Percentiles rank a stretch among this genome's conserved stretches.
phyloP scores from a whole-genome alignment of 164 flowering plant species.

The Chimonanthus praecox region DNA sequence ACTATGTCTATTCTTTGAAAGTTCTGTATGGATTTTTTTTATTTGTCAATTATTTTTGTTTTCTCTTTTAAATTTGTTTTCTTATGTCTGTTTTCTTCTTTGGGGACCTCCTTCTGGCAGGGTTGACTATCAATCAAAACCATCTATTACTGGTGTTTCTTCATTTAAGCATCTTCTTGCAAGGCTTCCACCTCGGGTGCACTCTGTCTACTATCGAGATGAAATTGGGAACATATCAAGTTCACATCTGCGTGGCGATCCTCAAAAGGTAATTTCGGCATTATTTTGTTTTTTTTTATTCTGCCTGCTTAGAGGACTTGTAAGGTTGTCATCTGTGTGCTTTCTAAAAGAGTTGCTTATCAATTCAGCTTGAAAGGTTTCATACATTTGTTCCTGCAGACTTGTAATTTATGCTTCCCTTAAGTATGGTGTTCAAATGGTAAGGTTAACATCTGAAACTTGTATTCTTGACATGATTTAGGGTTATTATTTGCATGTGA shows the following conservation, averaged over 20 bases:
- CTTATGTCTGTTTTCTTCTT: background rate
- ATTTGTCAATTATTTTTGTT: background rate
- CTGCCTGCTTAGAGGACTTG: background rate
- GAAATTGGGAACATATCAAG: conserved; percentile 91
- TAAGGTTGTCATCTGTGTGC: background rate
- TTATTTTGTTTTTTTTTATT: background rate
- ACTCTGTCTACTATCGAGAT: conserved; percentile 95
- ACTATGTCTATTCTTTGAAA: background rate
- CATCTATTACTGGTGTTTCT: conserved; percentile 55
- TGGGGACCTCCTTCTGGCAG: conserved; percentile 37
- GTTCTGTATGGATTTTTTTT: background rate
- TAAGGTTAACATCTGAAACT: background rate
- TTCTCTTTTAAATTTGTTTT: background rate
- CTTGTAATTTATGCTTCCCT: no score
- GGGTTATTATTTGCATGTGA: background rate
- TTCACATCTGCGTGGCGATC: conserved; percentile 64
- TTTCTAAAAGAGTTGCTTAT: background rate
- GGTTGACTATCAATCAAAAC: conserved; percentile 84
- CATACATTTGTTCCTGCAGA: background rate
- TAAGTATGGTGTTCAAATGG: background rate
- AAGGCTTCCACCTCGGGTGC: conserved; percentile 81
- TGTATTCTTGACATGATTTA: background rate
- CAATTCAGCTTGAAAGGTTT: background rate
- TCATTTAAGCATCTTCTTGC: conserved; percentile 80
- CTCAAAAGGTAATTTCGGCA: conserved; percentile 47